Conservation (phyloP, 371 early-diverging fungal genomes). For the Blakeslea trispora region DNA sequence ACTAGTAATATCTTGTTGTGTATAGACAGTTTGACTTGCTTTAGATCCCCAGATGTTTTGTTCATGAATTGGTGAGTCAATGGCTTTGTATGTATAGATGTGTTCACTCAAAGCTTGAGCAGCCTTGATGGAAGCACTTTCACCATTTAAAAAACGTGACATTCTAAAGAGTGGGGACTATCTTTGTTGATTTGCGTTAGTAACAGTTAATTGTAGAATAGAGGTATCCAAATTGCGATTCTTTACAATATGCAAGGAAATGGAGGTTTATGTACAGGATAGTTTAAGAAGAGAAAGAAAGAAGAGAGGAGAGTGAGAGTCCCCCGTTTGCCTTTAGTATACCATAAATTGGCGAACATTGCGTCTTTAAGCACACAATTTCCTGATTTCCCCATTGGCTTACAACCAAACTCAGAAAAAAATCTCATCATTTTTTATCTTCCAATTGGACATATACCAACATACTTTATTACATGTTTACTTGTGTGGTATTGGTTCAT, state of each 20-base stretch:
- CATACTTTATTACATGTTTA: neutral
- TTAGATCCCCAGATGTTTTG: constrained; percentile 24
- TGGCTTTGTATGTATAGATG: constrained; percentile 58
- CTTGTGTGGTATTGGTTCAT: neutral
- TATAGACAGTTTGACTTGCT: constrained; percentile 22
- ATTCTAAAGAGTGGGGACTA: constrained; percentile 7
- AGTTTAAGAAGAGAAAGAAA: constrained; percentile 6
- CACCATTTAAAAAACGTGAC: constrained; percentile 45
- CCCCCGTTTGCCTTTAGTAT: constrained; percentile 10
- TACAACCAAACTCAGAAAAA: neutral
- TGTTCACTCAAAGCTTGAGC: constrained; percentile 73
- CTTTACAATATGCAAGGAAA: too few species aligned
- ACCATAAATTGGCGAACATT: constrained; percentile 31
- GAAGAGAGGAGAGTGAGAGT: neutral
- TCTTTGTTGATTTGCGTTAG: neutral
- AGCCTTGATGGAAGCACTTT: constrained; percentile 66
- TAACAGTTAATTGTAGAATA: neutral
- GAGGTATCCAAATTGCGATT: too few species aligned
- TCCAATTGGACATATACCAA: neutral
- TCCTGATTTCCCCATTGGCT: constrained; percentile 22
- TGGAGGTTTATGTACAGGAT: constrained; percentile 1
- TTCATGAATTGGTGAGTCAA: neutral
- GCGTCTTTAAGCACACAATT: constrained; percentile 40
- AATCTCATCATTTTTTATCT: constrained; percentile 6
- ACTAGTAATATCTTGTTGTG: constrained; percentile 21